phyloP scores from a whole-genome alignment of 1,139 yeast species.

The Kodamaea anthophila region DNA sequence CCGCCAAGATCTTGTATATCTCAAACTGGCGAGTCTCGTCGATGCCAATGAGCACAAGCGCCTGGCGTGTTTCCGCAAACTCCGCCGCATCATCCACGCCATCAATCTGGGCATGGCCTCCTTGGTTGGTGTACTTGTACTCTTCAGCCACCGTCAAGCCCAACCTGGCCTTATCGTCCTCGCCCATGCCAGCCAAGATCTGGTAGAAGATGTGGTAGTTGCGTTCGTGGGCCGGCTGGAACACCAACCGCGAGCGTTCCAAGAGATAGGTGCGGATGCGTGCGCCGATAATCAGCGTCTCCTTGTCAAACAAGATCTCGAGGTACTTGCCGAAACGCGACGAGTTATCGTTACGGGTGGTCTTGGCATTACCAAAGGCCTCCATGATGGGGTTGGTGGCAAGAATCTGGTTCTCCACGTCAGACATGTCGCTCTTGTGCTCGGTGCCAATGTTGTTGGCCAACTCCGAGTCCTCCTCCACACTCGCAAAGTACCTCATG shows the following conservation, averaged over 20 bases:
- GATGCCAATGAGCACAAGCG: conserved; percentile 77
- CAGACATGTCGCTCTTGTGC: conserved; percentile 70
- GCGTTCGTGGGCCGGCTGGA: conserved; percentile 84
- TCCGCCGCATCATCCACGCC: conserved; percentile 83
- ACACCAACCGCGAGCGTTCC: conserved; percentile 90
- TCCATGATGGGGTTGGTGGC: conserved; percentile 99
- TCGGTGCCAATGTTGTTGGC: conserved; percentile 31
- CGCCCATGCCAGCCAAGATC: conserved; percentile 69
- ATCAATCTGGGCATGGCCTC: conserved; percentile 66
- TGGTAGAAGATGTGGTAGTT: conserved; percentile 96
- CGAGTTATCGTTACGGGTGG: conserved; percentile 94
- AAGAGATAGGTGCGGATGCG: conserved; percentile 85
- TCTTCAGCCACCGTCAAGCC: conserved; percentile 61
- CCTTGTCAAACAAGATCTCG: conserved; percentile 76
- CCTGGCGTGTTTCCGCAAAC: conserved; percentile 66
- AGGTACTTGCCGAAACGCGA: conserved; percentile 95
- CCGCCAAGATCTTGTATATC: conserved; percentile 78
- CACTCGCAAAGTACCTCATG: conserved; percentile 96
- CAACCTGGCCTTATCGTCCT: conserved; percentile 51
- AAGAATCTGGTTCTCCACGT: conserved; percentile 87
- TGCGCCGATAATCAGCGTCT: conserved; percentile 85
- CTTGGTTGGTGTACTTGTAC: conserved; percentile 84
- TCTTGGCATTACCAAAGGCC: conserved; percentile 97
- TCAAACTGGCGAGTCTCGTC: conserved; percentile 51
- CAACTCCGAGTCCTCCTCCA: conserved; percentile 55